Percentiles rank a stretch among this genome's conserved stretches.
These are phyloP conservation scores for Pseudoturritis turrita DNA, from an alignment of 345 rosid genomes.

Conservation along the genomic window DNA sequence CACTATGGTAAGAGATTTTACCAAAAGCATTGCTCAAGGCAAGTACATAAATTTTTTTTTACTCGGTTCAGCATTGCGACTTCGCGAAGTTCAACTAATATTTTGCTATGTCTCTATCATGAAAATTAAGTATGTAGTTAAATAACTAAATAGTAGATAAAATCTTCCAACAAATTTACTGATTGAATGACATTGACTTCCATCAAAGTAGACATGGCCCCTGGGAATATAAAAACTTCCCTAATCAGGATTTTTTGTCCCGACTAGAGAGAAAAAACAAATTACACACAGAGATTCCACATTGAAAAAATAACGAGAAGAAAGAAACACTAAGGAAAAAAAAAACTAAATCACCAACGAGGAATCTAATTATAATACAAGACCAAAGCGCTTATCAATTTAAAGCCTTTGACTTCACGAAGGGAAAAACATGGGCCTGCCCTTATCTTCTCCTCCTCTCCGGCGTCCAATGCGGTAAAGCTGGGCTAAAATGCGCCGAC, in stretches of 20 bases:
- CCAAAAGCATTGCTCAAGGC: too few relatives aligned
- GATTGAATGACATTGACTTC: slow-evolving; percentile 1
- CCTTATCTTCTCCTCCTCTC: slow-evolving; percentile 48
- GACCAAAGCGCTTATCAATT: slow-evolving; percentile 25
- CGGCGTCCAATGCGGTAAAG: slow-evolving; percentile 75
- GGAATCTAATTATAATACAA: slow-evolving; percentile 33
- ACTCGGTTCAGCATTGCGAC: too few relatives aligned
- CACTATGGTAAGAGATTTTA: too few relatives aligned
- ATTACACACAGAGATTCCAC: slow-evolving; percentile 23
- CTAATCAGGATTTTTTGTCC: slow-evolving; percentile 21
- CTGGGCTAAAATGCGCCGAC: slow-evolving; percentile 68
- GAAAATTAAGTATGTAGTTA: too few relatives aligned
- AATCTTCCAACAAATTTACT: not conserved
- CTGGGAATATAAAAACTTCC: slow-evolving; percentile 30
- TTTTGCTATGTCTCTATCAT: not conserved
- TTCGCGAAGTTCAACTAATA: not conserved
- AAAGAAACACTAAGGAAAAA: not conserved
- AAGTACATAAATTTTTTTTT: too few relatives aligned
- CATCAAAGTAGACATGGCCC: slow-evolving; percentile 25
- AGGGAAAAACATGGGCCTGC: slow-evolving; percentile 4
- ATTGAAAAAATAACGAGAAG: not conserved
- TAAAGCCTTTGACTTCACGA: slow-evolving; percentile 28
- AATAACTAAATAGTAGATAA: too few relatives aligned
- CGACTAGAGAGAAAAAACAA: slow-evolving; percentile 26
- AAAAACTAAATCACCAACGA: slow-evolving; percentile 9